phyloP scores from a whole-genome alignment of 2,329 filamentous ascomycete genomes.

The Calonectria pseudoreteaudii region DNA sequence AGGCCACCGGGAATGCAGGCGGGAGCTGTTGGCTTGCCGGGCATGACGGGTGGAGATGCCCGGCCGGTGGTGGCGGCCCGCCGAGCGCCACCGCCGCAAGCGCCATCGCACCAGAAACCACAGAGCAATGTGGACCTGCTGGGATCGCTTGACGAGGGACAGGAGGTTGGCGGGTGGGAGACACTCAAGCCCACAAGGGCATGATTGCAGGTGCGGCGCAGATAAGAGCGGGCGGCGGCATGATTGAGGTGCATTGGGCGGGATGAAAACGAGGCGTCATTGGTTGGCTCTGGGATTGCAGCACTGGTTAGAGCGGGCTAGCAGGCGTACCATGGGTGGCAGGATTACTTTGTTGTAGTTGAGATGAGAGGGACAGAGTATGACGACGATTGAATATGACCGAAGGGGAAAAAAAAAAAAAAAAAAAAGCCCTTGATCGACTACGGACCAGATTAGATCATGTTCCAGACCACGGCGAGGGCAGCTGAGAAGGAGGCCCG shows the following conservation, averaged over 20 bases:
- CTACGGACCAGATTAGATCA: neutral
- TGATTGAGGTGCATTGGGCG: neutral
- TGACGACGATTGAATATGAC: neutral
- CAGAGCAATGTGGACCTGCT: conserved; percentile 52
- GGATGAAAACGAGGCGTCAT: conserved; percentile 3
- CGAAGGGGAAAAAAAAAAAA: too few species aligned
- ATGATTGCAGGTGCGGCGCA: conserved; percentile 9
- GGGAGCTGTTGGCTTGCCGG: conserved; percentile 34
- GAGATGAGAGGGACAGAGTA: neutral
- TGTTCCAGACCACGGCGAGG: neutral
- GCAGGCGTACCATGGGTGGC: conserved; percentile 6
- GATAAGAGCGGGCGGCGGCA: conserved; percentile 2
- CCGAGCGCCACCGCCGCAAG: conserved; percentile 33
- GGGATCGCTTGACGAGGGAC: conserved; percentile 62
- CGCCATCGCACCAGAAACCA: conserved; percentile 38
- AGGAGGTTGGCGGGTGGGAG: conserved; percentile 66
- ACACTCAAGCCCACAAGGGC: conserved; percentile 61
- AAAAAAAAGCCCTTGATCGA: neutral
- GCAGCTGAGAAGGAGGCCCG: neutral
- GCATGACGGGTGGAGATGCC: conserved; percentile 34
- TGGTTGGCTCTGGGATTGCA: conserved; percentile 5
- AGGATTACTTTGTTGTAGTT: neutral
- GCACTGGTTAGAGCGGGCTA: conserved; percentile 3
- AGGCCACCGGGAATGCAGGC: conserved; percentile 28
- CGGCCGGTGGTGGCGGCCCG: conserved; percentile 31